Evolutionary conservation across 495 filamentous ascomycete genomes (phyloP).

Genomic region (Tuber aestivum): DNA sequence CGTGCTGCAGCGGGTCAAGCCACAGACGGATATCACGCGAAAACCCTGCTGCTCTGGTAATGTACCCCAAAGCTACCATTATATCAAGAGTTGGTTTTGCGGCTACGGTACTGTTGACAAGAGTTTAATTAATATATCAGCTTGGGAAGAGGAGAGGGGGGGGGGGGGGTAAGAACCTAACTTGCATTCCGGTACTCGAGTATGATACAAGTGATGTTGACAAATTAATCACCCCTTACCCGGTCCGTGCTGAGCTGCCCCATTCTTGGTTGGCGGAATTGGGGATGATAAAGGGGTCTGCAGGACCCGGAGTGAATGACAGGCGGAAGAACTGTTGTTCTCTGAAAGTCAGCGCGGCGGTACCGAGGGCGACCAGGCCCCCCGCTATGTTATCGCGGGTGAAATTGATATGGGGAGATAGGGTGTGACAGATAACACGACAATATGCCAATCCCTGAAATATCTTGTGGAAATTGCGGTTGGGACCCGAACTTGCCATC

Average conservation of each 20-base stretch:
- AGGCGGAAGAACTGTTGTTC: not conserved
- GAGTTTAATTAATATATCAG: not conserved
- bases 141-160: no score
- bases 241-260: not conserved
- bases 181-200: not conserved
- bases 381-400: not conserved
- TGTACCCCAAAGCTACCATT: not conserved
- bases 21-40: slow-evolving; percentile 1
- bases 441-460: not conserved
- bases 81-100: not conserved
- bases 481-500: not conserved
- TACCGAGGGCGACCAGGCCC: not conserved
- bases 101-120: not conserved
- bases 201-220: not conserved
- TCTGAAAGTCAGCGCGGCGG: not conserved
- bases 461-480: not conserved
- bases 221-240: not conserved
- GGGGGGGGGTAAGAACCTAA: not conserved
- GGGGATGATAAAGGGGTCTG: not conserved
- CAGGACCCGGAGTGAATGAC: not conserved
- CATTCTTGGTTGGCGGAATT: not conserved
- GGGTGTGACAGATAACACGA: not conserved
- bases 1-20: not conserved
- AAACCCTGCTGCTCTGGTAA: no score
- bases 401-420: not conserved